Evolutionary conservation across 2,329 filamentous ascomycete species (phyloP).

Genomic region (Monilinia fructigena): DNA sequence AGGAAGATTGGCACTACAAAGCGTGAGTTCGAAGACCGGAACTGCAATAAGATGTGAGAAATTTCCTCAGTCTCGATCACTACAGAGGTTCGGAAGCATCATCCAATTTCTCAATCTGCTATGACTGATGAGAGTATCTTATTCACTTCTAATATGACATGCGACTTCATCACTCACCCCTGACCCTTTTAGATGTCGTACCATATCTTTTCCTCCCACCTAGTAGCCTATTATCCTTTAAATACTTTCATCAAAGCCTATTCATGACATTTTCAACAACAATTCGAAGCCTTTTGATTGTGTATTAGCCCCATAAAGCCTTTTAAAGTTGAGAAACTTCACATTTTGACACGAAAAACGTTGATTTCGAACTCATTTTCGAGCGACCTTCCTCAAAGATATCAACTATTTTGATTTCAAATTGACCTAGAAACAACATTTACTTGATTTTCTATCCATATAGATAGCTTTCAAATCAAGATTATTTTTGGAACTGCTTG

Average conservation of each 20-base stretch:
- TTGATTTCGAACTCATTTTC: background rate
- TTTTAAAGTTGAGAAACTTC: background rate
- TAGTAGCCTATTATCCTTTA: background rate
- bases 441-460: background rate
- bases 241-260: background rate
- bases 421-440: background rate
- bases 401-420: background rate
- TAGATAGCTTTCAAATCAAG: background rate
- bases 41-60: background rate
- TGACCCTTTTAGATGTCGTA: background rate
- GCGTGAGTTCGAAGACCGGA: background rate
- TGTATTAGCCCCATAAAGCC: background rate
- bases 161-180: background rate
- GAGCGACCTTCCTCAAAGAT: background rate
- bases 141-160: constrained; percentile 12
- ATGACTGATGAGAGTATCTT: background rate
- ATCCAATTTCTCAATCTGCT: background rate
- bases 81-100: no score
- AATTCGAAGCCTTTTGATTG: background rate
- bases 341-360: background rate
- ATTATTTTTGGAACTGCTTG: background rate
- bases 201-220: constrained; percentile 2
- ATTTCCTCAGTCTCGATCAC: background rate
- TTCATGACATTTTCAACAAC: background rate
- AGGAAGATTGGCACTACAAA: no score